Base-by-base conservation (phyloP, 2,329 filamentous ascomycete species). In the Pyrenochaeta sp. region DNA sequence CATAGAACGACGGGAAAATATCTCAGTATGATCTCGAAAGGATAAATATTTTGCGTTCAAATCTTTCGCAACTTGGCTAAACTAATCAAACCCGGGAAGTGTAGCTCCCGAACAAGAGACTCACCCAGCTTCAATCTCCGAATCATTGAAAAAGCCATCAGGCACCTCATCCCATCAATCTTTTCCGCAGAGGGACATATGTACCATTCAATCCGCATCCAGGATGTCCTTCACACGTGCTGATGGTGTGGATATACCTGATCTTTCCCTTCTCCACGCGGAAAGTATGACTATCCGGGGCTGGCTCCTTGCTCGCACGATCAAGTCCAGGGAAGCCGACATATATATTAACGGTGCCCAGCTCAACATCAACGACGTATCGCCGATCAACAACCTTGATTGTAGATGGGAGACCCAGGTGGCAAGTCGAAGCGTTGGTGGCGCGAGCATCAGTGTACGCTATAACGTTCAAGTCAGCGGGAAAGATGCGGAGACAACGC, bases 251-350 rank as follows among this genome's bases (percentile, higher is more conserved):
- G 7, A 62, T 44, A 34, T 55, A 60, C 26, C 51, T 44, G 4
- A 60, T 41, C 48, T 57, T 63, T 1, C 61, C 60, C 7, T 51
- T 41, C 44, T 63, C 58, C 3, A 65, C 51, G 11, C 61, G 40
- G 21, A 66, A 65, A 10, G 48, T 42, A 53, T 65, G 60, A 10
- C 53, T 61, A 44, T 65, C 61, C 2, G 63, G 61, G 23, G 36
- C 37, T 24, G 37, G 51, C 6, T 34, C 27, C 3, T 41, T 40
- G 15, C 49, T 54, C 4, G 41, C 52, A 1, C 54, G 26, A 35
- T 62, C 54, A 7, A 60, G n/a, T 10, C 61, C 38, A 19, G 55
- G 57, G 41, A 65, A 53, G 13, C 53, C 53, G 40, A 56, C 15
- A 46, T 53, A 55, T 11, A 66, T 55, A 17, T 59, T 59, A 10